Conservation (phyloP, 2,329 filamentous ascomycete genomes). For the Trichoderma breve region DNA sequence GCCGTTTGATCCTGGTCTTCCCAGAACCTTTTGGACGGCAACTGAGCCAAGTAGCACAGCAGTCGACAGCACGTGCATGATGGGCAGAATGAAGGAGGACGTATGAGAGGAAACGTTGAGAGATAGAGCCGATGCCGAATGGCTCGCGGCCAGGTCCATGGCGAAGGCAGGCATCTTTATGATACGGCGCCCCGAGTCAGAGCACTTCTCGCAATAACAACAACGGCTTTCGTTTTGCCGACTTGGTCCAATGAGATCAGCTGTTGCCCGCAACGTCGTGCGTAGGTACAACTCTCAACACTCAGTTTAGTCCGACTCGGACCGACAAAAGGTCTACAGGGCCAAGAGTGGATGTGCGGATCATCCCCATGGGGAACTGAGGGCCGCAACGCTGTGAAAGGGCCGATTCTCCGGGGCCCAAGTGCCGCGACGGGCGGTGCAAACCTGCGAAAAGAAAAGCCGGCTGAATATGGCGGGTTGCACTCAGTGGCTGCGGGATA, state of each 20-base stretch:
- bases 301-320: constrained; percentile 10
- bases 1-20: constrained; percentile 38
- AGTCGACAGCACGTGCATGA: constrained; percentile 52
- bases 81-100: constrained; percentile 33
- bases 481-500: not conserved
- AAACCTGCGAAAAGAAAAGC: not conserved
- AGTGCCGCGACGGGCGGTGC: constrained; percentile 12
- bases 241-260: not conserved
- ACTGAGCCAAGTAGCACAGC: constrained; percentile 50
- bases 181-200: not conserved
- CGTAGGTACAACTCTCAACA: not conserved
- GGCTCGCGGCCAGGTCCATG: constrained; percentile 16
- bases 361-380: constrained; percentile 17
- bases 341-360: constrained; percentile 16
- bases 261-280: not conserved
- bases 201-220: not conserved
- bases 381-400: constrained; percentile 16
- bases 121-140: constrained; percentile 29
- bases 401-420: constrained; percentile 21
- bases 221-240: not conserved
- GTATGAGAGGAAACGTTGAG: constrained; percentile 31
- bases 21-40: constrained; percentile 51
- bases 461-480: not conserved
- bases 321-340: constrained; percentile 17
- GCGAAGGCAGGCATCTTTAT: constrained; percentile 13